phyloP scores from a whole-genome alignment of 2,329 filamentous ascomycete genomes.

The Penicillium psychrosexuale region DNA sequence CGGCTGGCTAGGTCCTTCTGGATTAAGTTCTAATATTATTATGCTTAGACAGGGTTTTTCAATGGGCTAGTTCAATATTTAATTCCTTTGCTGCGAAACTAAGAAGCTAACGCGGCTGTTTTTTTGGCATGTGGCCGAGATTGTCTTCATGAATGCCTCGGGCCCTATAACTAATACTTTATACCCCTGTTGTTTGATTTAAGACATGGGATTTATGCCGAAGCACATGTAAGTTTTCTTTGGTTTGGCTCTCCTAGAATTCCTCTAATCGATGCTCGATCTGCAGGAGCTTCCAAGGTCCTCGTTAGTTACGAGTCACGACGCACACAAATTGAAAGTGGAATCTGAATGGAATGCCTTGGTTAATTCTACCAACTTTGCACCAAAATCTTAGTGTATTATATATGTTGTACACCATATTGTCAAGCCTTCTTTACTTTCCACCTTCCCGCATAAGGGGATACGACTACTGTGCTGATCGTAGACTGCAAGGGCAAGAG shows the following conservation, averaged over 20 bases:
- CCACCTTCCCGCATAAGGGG: not conserved
- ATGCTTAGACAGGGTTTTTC: no score
- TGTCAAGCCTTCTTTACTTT: not conserved
- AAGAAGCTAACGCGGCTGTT: not conserved
- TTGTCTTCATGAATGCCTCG: not conserved
- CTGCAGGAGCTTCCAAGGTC: not conserved
- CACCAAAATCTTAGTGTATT: no score
- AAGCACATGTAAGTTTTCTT: not conserved
- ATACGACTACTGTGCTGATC: not conserved
- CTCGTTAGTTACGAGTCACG: not conserved
- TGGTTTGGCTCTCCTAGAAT: not conserved
- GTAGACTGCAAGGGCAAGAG: not conserved
- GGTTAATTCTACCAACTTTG: not conserved
- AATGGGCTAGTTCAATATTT: not conserved
- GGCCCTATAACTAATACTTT: no score
- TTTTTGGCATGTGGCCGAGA: not conserved
- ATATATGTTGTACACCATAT: not conserved
- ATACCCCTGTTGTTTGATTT: not conserved
- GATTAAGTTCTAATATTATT: not conserved
- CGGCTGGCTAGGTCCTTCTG: constrained; percentile 34
- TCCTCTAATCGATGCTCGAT: not conserved
- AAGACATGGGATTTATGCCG: not conserved
- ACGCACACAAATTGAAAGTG: no score
- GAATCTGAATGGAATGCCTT: not conserved
- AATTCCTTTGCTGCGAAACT: not conserved